Evolutionary conservation across 2,329 filamentous ascomycete genomes (phyloP).

Genomic region (Talaromyces sp.): DNA sequence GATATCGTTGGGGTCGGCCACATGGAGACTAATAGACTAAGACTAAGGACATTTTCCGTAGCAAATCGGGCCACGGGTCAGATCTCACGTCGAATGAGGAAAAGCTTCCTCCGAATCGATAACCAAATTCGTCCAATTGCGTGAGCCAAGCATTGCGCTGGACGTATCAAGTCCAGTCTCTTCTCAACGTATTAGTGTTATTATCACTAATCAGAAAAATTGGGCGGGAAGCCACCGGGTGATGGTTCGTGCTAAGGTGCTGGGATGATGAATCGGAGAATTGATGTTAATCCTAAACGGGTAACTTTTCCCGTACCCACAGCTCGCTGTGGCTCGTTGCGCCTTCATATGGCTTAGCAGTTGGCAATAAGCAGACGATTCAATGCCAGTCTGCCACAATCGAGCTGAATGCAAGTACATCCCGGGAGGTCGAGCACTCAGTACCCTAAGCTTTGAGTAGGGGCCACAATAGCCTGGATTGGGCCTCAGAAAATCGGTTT

Average conservation of each 20-base stretch:
- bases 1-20: neutral
- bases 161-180: neutral
- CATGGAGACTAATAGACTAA: neutral
- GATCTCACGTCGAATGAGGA: neutral
- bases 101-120: neutral
- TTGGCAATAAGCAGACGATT: neutral
- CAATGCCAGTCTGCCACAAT: neutral
- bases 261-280: neutral
- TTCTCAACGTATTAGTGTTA: neutral
- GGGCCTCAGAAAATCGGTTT: neutral
- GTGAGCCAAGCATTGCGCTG: neutral
- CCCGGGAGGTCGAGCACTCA: no score
- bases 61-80: neutral
- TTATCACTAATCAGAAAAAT: constrained; percentile 3
- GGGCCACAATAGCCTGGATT: neutral
- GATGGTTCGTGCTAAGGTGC: neutral
- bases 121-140: neutral
- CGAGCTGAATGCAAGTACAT: neutral
- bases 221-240: neutral
- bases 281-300: neutral
- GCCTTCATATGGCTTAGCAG: neutral
- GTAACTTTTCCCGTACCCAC: neutral
- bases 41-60: neutral
- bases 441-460: neutral
- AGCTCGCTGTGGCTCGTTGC: neutral